phyloP scores from a whole-genome alignment of 2,329 filamentous ascomycete species.

The Juglanconis oblonga region DNA sequence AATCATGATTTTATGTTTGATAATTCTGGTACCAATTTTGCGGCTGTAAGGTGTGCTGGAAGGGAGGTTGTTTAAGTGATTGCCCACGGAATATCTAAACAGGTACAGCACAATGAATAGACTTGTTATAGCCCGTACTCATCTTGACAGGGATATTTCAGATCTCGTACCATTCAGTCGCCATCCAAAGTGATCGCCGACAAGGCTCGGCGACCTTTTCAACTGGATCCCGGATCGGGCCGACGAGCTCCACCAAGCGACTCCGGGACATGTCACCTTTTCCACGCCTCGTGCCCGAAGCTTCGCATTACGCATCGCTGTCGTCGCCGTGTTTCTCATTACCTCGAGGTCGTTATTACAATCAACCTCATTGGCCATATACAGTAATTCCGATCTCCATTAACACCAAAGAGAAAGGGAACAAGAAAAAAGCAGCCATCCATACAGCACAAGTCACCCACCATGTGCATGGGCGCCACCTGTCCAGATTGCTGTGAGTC shows the following conservation, averaged over 20 bases:
- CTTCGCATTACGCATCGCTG: not conserved
- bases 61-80: too few relatives aligned
- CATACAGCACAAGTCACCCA: slow-evolving; percentile 11
- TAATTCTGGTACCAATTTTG: too few relatives aligned
- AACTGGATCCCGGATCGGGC: not conserved
- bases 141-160: too few relatives aligned
- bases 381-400: too few relatives aligned
- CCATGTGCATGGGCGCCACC: slow-evolving; percentile 40
- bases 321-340: not conserved
- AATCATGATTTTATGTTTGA: too few relatives aligned
- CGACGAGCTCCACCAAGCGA: not conserved
- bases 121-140: too few relatives aligned
- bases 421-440: not conserved
- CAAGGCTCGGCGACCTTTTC: too few relatives aligned
- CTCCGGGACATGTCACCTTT: not conserved
- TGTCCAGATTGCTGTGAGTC: slow-evolving; percentile 41
- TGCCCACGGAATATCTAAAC: too few relatives aligned
- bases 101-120: too few relatives aligned
- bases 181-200: not conserved
- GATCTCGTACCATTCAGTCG: too few relatives aligned
- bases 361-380: too few relatives aligned
- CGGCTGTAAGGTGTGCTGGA: too few relatives aligned
- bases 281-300: not conserved
- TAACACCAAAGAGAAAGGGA: not conserved
- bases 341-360: not conserved